phyloP scores from a whole-genome alignment of 352 stramenopile genomes.

The Pythium guiyangense region DNA sequence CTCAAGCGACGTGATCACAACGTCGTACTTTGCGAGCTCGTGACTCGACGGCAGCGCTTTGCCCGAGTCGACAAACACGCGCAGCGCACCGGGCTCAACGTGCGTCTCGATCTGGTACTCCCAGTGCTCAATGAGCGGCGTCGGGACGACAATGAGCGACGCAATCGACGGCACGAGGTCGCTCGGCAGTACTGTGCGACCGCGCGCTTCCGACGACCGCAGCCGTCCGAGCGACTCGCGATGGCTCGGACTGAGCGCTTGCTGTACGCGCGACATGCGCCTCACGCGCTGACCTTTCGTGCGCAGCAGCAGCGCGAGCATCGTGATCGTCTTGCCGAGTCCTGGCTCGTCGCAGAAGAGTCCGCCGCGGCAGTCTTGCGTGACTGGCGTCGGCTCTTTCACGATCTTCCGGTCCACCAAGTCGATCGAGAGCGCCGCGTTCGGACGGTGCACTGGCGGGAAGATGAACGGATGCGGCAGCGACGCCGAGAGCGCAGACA shows the following conservation, averaged over 20 bases:
- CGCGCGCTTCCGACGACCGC: constrained; percentile 33
- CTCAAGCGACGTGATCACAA: constrained; percentile 72
- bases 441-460: constrained; percentile 15
- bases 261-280: constrained; percentile 13
- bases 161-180: constrained; percentile 42
- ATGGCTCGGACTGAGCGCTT: constrained; percentile 7
- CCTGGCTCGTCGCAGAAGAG: constrained; percentile 84
- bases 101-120: constrained; percentile 66
- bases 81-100: constrained; percentile 26
- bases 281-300: constrained; percentile 61
- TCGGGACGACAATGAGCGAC: constrained; percentile 67
- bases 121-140: constrained; percentile 77
- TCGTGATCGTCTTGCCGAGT: constrained; percentile 85
- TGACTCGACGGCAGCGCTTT: constrained; percentile 31
- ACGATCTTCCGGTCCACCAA: constrained; percentile 47
- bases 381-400: constrained; percentile 3
- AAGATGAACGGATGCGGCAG: constrained; percentile 53
- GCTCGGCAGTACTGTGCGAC: constrained; percentile 35
- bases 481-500: constrained; percentile 6
- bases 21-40: constrained; percentile 52
- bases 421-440: constrained; percentile 32
- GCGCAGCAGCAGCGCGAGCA: constrained; percentile 73
- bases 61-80: constrained; percentile 38
- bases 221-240: constrained; percentile 16
- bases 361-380: constrained; percentile 51